Base-by-base conservation (phyloP, 257 asterid genomes). In the Solanum tarijense region DNA sequence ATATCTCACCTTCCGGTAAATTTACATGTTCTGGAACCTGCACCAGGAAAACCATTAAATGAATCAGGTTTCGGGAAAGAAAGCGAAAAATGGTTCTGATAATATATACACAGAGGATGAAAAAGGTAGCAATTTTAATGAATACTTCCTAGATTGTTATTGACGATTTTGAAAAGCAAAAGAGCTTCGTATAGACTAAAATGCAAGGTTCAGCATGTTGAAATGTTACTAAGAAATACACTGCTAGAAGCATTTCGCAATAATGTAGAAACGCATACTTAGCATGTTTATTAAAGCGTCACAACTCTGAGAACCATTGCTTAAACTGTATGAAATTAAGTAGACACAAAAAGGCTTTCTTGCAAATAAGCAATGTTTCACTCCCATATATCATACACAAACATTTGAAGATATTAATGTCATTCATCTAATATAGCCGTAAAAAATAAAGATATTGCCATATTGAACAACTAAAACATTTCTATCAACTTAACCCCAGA, bases 21-120 rank as follows among this genome's bases (percentile, higher is more conserved):
- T 89, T 87, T 90, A 87, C 99, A 97, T 35, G 98, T 92, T 87
- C 96, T 96, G 62, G 94, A 90, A 87, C 99, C 98, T 95, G 97
- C 89, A 92, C 86, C 29, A 31, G 38, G 81, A 81, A 12, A 62
- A 34, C 34, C 84, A 72, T 14, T 14, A n/a, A 9, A 87, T 36
- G 43, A 11, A 58, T 84, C 72, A 69, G 87, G 32, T 27, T 14
- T 32, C 12, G 5, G 6, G 6, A 12, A n/a, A 81, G 31, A 43
- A 25, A 23, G 14, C 23, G 27, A 87, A 81, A 41, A 36, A 36
- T 62, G 65, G 14, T 34, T 46, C 14, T 7, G 41, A 9, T 48
- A 29, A 48, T 43, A 82, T 43, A 82, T 82, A 48, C 2, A 46
- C 69, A 18, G 4, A n/a, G 85, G 41, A 48, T 5, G 69, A 48